Conservation (phyloP, 2,329 filamentous ascomycete genomes). For the Thermothelomyces thermophilus region DNA sequence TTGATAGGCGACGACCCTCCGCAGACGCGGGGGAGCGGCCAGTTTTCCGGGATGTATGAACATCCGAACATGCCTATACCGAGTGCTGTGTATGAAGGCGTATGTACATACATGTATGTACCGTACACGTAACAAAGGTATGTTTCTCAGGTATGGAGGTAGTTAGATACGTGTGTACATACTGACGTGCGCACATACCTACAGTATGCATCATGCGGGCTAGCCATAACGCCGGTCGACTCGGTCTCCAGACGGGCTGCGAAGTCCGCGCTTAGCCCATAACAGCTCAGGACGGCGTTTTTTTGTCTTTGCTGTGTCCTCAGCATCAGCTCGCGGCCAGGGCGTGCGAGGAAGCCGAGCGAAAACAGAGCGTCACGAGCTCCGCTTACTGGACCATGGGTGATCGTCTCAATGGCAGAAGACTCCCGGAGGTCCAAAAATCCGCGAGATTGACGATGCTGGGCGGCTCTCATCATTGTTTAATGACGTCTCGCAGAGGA, state of each 20-base stretch:
- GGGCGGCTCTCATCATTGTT: not conserved
- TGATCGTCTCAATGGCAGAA: not conserved
- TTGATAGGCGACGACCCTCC: conserved; percentile 13
- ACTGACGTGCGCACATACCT: too few species aligned
- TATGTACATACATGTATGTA: not conserved
- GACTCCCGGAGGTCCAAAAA: not conserved
- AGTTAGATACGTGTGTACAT: too few species aligned
- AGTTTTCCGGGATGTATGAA: conserved; percentile 11
- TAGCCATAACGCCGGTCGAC: conserved; percentile 7
- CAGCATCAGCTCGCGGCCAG: too few species aligned
- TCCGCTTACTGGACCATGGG: not conserved
- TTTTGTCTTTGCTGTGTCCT: too few species aligned
- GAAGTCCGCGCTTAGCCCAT: not conserved
- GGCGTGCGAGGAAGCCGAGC: not conserved
- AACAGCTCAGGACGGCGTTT: not conserved
- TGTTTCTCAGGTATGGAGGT: too few species aligned
- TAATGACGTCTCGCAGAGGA: not conserved
- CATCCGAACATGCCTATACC: too few species aligned
- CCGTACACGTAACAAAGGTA: too few species aligned
- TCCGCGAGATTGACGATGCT: not conserved
- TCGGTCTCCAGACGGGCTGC: not conserved
- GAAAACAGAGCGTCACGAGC: not conserved
- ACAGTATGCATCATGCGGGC: not conserved
- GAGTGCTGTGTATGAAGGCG: not conserved
- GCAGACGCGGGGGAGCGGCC: conserved; percentile 12